Percentiles rank a stretch among this genome's conserved stretches.
phyloP scores from a whole-genome alignment of 129 eudicot species.

The Dittrichia graveolens region DNA sequence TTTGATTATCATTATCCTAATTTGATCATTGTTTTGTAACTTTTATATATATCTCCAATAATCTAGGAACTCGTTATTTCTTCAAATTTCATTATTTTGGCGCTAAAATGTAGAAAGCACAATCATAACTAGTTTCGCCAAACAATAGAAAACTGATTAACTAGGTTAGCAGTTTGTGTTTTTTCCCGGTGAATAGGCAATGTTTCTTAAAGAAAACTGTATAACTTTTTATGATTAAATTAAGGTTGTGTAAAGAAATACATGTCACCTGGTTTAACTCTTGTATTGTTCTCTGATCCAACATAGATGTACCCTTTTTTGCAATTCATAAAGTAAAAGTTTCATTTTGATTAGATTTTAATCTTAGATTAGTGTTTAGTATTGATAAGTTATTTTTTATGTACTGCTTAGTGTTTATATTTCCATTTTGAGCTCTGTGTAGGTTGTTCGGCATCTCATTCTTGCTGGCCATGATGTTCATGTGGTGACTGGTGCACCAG shows the following conservation, averaged over 20 bases:
- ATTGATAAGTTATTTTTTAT: background rate
- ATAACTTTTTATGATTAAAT: constrained; percentile 5
- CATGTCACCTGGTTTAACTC: background rate
- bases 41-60: background rate
- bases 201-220: background rate
- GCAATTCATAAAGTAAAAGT: background rate
- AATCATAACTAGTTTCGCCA: background rate
- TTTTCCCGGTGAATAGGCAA: background rate
- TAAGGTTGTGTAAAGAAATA: background rate
- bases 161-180: background rate
- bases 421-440: constrained; percentile 19
- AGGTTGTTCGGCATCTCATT: constrained; percentile 94
- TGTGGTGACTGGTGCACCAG: constrained; percentile 98
- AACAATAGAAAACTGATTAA: background rate
- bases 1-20: background rate
- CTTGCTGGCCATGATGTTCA: constrained; percentile 99
- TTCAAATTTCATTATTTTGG: constrained; percentile 21
- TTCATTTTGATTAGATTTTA: background rate
- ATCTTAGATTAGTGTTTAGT: background rate
- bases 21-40: background rate
- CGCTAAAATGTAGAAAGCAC: background rate
- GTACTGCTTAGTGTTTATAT: background rate
- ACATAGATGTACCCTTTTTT: background rate
- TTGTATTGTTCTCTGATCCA: background rate
- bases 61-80: background rate